Percentiles rank a stretch among this genome's conserved stretches.
Evolutionary conservation across 495 filamentous ascomycete species (phyloP).

Genomic region (Penicillium turbatum): DNA sequence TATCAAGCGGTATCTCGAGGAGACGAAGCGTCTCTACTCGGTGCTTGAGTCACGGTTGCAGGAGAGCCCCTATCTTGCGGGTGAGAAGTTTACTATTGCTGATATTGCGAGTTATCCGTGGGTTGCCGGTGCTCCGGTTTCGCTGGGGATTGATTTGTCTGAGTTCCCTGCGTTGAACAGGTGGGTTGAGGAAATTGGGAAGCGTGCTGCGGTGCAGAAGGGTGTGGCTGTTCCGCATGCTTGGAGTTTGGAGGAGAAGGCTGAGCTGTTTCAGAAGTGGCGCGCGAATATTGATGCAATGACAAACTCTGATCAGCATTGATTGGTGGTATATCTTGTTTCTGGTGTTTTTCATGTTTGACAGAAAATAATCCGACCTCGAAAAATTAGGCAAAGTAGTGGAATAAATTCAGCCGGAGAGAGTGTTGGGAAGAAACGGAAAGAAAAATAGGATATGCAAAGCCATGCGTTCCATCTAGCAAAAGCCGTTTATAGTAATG

Average conservation of each 20-base stretch:
- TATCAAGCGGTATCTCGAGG: constrained; percentile 37
- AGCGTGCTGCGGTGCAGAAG: constrained; percentile 32
- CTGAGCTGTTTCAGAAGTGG: constrained; percentile 21
- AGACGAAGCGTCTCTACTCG: constrained; percentile 37
- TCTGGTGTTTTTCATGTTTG: no score
- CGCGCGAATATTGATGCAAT: constrained; percentile 29
- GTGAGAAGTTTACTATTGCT: constrained; percentile 40
- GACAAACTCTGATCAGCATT: constrained; percentile 30
- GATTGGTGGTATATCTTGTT: not conserved
- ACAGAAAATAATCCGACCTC: no score
- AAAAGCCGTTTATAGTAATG: no score
- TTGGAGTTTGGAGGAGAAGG: constrained; percentile 27
- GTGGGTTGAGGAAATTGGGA: constrained; percentile 29
- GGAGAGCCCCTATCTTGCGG: constrained; percentile 41
- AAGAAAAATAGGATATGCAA: no score
- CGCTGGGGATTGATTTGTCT: constrained; percentile 30
- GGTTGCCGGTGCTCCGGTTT: constrained; percentile 22
- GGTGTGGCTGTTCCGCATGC: constrained; percentile 23
- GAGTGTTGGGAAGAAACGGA: no score
- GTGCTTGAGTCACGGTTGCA: constrained; percentile 42
- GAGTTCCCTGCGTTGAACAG: constrained; percentile 36
- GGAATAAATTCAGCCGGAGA: no score
- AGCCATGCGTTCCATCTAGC: no score
- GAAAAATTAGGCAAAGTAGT: no score
- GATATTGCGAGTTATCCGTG: constrained; percentile 40